Conservation (phyloP, 257 asterid genomes). For the Lycium barbarum region DNA sequence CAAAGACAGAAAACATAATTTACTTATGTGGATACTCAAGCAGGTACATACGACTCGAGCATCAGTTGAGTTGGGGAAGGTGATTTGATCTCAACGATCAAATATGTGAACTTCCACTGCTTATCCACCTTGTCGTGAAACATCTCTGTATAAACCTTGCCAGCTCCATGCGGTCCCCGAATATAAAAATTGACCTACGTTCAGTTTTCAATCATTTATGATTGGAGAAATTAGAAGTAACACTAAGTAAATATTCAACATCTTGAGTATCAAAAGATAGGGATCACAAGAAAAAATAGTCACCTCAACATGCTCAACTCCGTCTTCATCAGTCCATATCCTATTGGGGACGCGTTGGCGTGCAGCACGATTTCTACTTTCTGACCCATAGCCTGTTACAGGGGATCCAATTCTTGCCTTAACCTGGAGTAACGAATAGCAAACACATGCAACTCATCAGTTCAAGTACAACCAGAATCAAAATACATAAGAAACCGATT, state of each 20-base stretch:
- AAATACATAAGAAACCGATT: background rate
- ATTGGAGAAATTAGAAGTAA: background rate
- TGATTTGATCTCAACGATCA: conserved; percentile 74
- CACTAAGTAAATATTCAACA: background rate
- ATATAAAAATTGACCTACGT: conserved; percentile 82
- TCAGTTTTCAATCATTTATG: background rate
- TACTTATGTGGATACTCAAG: conserved; percentile 42
- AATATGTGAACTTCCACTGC: conserved; percentile 87
- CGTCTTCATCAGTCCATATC: conserved; percentile 88
- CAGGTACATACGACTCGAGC: conserved; percentile 96
- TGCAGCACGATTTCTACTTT: conserved; percentile 93
- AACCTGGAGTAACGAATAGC: conserved; percentile 54
- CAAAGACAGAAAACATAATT: background rate
- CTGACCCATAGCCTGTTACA: conserved; percentile 87
- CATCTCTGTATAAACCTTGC: conserved; percentile 87
- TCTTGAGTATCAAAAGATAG: conserved; percentile 7
- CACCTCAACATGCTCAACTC: conserved; percentile 85
- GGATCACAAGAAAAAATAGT: background rate
- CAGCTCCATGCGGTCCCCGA: conserved; percentile 94
- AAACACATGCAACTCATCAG: conserved; percentile 14
- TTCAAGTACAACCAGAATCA: conserved; percentile 20
- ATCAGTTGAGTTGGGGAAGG: conserved; percentile 80
- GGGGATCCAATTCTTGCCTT: conserved; percentile 88
- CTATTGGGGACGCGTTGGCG: conserved; percentile 88
- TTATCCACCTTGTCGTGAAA: conserved; percentile 83